Percentiles rank a stretch among this genome's conserved stretches.
Conservation (phyloP, 2,329 filamentous ascomycete genomes). For the Calonectria pteridis region DNA sequence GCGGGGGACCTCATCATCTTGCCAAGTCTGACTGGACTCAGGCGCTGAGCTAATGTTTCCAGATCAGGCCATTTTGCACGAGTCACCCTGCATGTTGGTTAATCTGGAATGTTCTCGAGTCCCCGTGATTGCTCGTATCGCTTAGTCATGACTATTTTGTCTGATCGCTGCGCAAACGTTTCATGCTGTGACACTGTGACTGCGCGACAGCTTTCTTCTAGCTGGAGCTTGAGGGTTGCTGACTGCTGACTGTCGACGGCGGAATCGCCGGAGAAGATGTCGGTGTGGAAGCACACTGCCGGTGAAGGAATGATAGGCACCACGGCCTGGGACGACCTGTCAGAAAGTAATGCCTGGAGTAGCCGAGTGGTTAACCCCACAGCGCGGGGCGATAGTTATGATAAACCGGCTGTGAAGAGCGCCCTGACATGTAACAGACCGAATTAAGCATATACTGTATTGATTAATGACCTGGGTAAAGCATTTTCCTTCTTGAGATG, state of each 20-base stretch:
- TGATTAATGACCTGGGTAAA: neutral
- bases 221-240: neutral
- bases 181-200: neutral
- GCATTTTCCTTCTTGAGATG: neutral
- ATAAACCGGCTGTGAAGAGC: neutral
- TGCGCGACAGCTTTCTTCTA: neutral
- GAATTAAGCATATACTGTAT: neutral
- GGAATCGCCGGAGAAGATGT: neutral
- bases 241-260: neutral
- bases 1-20: slow-evolving; percentile 9
- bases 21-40: slow-evolving; percentile 6
- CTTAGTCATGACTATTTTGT: neutral
- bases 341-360: neutral
- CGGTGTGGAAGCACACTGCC: neutral
- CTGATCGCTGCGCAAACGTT: neutral
- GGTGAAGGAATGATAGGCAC: neutral
- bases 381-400: neutral
- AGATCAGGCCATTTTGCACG: slow-evolving; percentile 13
- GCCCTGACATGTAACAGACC: neutral
- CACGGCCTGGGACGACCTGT: neutral
- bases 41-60: neutral
- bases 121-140: neutral
- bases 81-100: slow-evolving; percentile 3
- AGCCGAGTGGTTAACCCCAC: neutral
- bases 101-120: neutral